These are phyloP conservation scores for Tolypocladium ovalisporum DNA, from an alignment of 2,329 filamentous ascomycete genomes.

Conservation along the genomic window DNA sequence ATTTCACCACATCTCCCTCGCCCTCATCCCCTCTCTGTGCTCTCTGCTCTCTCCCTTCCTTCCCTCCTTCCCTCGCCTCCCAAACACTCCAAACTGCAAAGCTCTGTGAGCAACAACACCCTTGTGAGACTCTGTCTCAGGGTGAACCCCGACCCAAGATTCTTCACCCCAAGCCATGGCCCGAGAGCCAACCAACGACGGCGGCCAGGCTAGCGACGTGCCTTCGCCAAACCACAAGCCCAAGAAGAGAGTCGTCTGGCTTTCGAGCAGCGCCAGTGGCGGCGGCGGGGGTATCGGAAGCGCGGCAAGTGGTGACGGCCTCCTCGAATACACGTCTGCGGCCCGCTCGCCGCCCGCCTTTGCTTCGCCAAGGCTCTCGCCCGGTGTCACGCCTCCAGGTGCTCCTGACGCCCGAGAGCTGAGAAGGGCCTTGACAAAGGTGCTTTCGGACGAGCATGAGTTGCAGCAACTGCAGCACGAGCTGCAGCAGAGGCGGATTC, in stretches of 20 bases:
- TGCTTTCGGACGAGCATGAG: constrained; percentile 22
- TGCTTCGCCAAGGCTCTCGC: constrained; percentile 2
- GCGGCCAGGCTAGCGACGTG: constrained; percentile 15
- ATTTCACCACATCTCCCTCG: background rate
- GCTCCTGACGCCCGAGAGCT: constrained; percentile 27
- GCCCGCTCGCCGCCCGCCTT: constrained; percentile 1
- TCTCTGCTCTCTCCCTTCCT: background rate
- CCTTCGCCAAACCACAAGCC: constrained; percentile 21
- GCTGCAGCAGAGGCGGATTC: background rate
- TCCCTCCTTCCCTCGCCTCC: background rate
- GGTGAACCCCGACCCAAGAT: constrained; percentile 6
- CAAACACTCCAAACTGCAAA: background rate
- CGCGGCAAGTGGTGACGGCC: constrained; percentile 4
- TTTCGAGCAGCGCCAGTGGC: constrained; percentile 17
- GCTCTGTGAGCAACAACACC: background rate
- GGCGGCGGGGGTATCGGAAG: constrained; percentile 3
- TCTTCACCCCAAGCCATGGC: constrained; percentile 9
- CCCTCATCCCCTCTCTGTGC: background rate
- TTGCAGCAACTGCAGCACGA: constrained; percentile 4
- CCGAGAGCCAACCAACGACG: constrained; percentile 14
- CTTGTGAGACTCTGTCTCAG: constrained; percentile 14
- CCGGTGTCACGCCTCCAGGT: constrained; percentile 16
- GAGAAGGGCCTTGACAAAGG: constrained; percentile 25
- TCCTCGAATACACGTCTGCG: constrained; percentile 1
- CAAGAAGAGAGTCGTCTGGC: constrained; percentile 30